Evolutionary conservation across 2,329 filamentous ascomycete species (phyloP).

Genomic region (Penicillium concentricum): DNA sequence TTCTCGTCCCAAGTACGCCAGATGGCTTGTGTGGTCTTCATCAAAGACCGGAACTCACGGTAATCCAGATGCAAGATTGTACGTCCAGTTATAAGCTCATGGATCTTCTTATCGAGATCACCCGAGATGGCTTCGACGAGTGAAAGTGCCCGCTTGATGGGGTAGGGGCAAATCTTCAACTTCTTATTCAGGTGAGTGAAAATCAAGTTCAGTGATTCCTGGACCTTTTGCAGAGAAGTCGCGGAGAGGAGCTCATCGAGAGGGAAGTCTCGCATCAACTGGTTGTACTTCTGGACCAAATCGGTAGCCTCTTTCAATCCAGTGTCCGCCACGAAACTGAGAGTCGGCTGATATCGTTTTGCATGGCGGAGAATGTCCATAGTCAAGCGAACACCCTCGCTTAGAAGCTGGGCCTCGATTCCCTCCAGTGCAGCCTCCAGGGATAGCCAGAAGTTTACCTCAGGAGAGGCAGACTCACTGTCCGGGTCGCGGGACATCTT

Average conservation of each 20-base stretch:
- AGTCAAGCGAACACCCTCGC: conserved; percentile 85
- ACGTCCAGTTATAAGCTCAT: conserved; percentile 79
- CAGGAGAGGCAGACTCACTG: conserved; percentile 81
- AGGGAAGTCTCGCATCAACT: conserved; percentile 97
- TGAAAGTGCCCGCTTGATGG: conserved; percentile 82
- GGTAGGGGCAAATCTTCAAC: conserved; percentile 92
- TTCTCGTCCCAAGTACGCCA: conserved; percentile 95
- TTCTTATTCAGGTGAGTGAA: conserved; percentile 98
- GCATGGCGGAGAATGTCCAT: conserved; percentile 94
- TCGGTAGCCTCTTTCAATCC: conserved; percentile 95
- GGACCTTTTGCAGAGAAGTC: conserved; percentile 81
- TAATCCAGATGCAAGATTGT: conserved; percentile 91
- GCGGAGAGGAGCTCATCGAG: conserved; percentile 92
- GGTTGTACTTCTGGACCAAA: conserved; percentile 96
- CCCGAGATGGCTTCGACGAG: conserved; percentile 96
- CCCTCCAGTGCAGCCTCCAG: conserved; percentile 93
- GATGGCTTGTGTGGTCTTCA: conserved; percentile 78
- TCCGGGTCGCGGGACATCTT: conserved; percentile 85
- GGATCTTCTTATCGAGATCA: conserved; percentile 83
- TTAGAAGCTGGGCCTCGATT: conserved; percentile 83
- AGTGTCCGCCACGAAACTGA: conserved; percentile 95
- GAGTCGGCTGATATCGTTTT: conserved; percentile 95
- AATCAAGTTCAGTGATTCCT: conserved; percentile 84
- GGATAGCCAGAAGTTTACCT: conserved; percentile 98
- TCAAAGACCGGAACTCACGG: conserved; percentile 80